These are phyloP conservation scores for Hypericum androsaemum DNA, from an alignment of 345 rosid species.

Conservation along the genomic window DNA sequence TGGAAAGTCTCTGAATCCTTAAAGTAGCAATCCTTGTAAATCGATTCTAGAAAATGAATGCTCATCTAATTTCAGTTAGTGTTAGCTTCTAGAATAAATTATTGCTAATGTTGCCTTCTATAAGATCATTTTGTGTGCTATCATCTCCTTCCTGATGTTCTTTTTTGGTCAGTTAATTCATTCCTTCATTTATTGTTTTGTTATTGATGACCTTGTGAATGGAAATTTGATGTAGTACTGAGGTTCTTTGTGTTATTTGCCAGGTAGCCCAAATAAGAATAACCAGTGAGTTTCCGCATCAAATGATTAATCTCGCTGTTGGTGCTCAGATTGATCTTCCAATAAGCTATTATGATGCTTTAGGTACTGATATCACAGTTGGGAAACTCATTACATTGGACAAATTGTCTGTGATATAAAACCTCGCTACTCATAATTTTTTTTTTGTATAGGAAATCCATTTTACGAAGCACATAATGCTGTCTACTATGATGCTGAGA, in stretches of 20 bases:
- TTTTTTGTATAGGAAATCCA: conserved; percentile 45
- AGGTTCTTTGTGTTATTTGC: conserved; percentile 8
- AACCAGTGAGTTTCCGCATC: conserved; percentile 34
- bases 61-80: too few relatives aligned
- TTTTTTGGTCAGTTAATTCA: too few relatives aligned
- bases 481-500: conserved; percentile 40
- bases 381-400: conserved; percentile 3
- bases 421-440: conserved; percentile 14
- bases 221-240: conserved; percentile 1
- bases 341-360: conserved; percentile 51
- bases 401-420: not conserved
- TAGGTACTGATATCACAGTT: conserved; percentile 34
- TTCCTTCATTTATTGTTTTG: not conserved
- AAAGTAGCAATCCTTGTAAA: too few relatives aligned
- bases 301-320: conserved; percentile 51
- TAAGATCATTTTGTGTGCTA: too few relatives aligned
- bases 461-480: conserved; percentile 68
- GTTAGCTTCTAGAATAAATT: too few relatives aligned
- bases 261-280: conserved; percentile 88
- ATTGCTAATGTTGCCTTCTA: too few relatives aligned
- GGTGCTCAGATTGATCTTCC: conserved; percentile 71
- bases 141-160: too few relatives aligned
- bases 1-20: not conserved
- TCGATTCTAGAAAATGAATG: too few relatives aligned
- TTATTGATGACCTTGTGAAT: conserved; percentile 2